Conservation (phyloP, 1,139 yeast genomes). For the Lodderomyces metapsilosis region DNA sequence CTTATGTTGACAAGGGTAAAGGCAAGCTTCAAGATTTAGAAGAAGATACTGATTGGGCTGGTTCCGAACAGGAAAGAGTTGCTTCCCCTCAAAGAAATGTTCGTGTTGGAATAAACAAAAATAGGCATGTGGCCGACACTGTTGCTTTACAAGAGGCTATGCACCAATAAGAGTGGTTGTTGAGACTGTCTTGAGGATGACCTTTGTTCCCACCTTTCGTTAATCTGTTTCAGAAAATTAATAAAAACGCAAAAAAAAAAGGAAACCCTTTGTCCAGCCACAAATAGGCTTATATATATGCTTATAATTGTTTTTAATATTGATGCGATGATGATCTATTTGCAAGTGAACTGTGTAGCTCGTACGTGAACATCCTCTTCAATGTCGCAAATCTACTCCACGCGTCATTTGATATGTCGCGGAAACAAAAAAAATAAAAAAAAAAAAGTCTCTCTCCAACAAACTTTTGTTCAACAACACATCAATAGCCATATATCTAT, state of each 20-base stretch:
- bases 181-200: neutral
- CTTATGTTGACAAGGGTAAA: constrained; percentile 10
- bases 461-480: neutral
- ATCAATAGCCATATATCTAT: neutral
- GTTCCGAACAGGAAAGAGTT: constrained; percentile 5
- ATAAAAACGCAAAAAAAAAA: constrained; percentile 1
- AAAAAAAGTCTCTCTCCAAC: neutral
- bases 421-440: neutral
- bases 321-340: neutral
- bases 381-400: neutral
- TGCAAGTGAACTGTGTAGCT: neutral
- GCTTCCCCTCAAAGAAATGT: constrained; percentile 5
- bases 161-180: constrained; percentile 5
- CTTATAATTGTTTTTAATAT: neutral
- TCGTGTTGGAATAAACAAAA: constrained; percentile 8
- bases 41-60: constrained; percentile 21
- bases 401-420: neutral
- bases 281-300: neutral
- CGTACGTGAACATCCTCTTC: neutral
- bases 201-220: neutral
- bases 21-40: constrained; percentile 16
- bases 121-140: constrained; percentile 20
- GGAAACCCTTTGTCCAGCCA: neutral
- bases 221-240: neutral
- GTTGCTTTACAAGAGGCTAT: constrained; percentile 34